Conservation (phyloP, 129 eudicot species). For the Heracleum sosnowskyi region DNA sequence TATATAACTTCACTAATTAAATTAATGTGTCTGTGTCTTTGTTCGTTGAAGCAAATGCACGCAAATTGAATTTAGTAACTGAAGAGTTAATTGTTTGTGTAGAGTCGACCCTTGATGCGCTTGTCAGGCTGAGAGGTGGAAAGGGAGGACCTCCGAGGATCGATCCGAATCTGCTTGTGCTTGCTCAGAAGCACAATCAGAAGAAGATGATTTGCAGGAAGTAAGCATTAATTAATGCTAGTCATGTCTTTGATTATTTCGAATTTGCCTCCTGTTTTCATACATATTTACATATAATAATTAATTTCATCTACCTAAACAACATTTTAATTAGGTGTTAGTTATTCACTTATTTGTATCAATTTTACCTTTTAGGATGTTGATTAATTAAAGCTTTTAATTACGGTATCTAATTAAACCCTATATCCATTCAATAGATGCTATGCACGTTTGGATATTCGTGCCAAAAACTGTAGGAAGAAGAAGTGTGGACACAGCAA, state of each 20-base stretch:
- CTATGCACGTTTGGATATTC: neutral
- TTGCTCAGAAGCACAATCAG: neutral
- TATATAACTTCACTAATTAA: neutral
- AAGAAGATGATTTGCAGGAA: neutral
- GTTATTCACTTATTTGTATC: too few species aligned
- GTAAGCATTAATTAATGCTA: neutral
- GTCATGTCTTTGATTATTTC: neutral
- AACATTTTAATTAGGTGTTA: too few species aligned
- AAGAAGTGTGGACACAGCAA: conserved; percentile 3
- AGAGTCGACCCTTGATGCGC: neutral
- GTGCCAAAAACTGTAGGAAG: neutral
- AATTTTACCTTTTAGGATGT: too few species aligned
- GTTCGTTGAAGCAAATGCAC: neutral
- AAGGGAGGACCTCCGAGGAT: neutral
- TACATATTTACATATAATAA: too few species aligned
- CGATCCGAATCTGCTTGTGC: neutral
- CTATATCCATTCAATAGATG: neutral
- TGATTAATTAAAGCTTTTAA: neutral
- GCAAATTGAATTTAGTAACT: neutral
- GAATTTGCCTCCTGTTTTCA: too few species aligned
- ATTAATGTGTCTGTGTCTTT: too few species aligned
- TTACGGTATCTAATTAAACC: neutral
- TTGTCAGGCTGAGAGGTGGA: neutral
- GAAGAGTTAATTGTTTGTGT: too few species aligned
- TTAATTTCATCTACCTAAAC: too few species aligned